A percentile compares a stretch with the other conserved stretches of the same genome.
These are phyloP conservation scores for Anethum foeniculum DNA, from an alignment of 140 eudicot species.

Conservation along the genomic window DNA sequence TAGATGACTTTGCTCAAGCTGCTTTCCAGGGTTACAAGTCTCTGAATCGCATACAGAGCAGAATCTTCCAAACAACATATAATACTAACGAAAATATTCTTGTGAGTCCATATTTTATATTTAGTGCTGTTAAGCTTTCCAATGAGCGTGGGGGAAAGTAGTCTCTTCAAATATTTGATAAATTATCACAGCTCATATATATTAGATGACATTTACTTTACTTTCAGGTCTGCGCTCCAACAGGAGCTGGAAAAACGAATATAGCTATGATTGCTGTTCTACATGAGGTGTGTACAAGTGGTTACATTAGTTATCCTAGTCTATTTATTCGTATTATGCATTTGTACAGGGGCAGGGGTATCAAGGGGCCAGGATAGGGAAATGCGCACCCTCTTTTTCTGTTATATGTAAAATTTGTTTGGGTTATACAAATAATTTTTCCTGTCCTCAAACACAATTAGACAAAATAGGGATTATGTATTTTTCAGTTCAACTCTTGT, in stretches of 20 bases:
- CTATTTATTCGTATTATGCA: not conserved
- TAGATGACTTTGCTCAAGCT: conserved; percentile 98
- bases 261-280: conserved; percentile 93
- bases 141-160: not conserved
- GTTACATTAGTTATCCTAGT: not conserved
- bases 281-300: conserved; percentile 57
- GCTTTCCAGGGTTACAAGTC: conserved; percentile 93
- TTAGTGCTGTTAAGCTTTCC: not conserved
- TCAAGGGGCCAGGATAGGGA: not conserved
- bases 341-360: not conserved
- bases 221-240: conserved; percentile 93
- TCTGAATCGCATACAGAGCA: conserved; percentile 96
- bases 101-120: conserved; percentile 33
- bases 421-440: not conserved
- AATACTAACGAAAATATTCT: conserved; percentile 77
- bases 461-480: not conserved
- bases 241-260: conserved; percentile 99
- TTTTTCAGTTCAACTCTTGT: not conserved
- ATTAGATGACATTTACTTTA: conserved; percentile 17
- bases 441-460: not conserved
- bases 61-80: conserved; percentile 79
- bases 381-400: not conserved
- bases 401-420: not conserved
- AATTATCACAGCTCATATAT: not conserved
- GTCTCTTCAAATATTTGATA: not conserved